phyloP scores from a whole-genome alignment of 495 filamentous ascomycete species.

The Annulohypoxylon maeteangense region DNA sequence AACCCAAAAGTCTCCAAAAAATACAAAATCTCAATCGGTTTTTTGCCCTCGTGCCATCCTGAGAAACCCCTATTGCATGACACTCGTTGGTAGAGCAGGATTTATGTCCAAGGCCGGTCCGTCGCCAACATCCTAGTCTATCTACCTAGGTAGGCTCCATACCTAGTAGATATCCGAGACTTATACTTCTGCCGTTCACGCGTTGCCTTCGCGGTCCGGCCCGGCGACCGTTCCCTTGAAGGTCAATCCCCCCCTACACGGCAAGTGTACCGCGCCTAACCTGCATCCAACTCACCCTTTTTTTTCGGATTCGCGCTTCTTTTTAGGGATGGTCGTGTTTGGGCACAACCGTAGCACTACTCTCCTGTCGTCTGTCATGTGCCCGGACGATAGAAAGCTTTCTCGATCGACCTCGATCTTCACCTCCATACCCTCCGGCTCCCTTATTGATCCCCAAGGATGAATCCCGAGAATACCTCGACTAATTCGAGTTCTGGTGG shows the following conservation, averaged over 20 bases:
- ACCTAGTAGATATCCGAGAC: constrained; percentile 27
- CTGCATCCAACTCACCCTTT: constrained; percentile 29
- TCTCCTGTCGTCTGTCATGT: constrained; percentile 40
- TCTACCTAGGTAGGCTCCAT: constrained; percentile 29
- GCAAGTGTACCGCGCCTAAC: constrained; percentile 37
- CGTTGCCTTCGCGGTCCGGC: constrained; percentile 42
- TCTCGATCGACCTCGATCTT: constrained; percentile 38
- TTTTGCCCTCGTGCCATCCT: constrained; percentile 41
- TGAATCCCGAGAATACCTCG: constrained; percentile 42
- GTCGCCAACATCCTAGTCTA: constrained; percentile 29
- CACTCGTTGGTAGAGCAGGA: constrained; percentile 34
- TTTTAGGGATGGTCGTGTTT: constrained; percentile 38
- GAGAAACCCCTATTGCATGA: constrained; percentile 39
- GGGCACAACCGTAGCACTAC: constrained; percentile 39
- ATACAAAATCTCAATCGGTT: constrained; percentile 42
- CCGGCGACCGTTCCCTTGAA: constrained; percentile 35
- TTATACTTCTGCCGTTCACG: constrained; percentile 31
- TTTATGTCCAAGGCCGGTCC: constrained; percentile 33
- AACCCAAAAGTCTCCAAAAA: constrained; percentile 46
- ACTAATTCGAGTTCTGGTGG: constrained; percentile 45
- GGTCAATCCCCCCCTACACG: constrained; percentile 15
- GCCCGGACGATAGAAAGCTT: constrained; percentile 35
- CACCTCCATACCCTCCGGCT: constrained; percentile 21
- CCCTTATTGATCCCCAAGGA: constrained; percentile 33
- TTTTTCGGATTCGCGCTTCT: constrained; percentile 31